These are phyloP conservation scores for Curvularia spicifera DNA, from an alignment of 2,329 filamentous ascomycete genomes.

Conservation along the genomic window DNA sequence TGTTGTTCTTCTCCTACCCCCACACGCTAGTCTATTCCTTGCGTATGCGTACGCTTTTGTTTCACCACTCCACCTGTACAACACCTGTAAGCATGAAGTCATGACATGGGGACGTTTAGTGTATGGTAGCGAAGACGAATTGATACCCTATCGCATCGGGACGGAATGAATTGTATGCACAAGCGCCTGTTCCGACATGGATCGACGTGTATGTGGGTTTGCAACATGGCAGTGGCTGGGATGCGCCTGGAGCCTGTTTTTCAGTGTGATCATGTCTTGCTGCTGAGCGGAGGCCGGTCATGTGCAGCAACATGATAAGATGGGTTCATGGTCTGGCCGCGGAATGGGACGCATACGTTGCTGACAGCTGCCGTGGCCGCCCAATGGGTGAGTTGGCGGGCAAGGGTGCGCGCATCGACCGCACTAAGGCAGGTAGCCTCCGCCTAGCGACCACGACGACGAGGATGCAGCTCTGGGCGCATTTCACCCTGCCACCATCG, in stretches of 20 bases:
- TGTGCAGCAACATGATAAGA: constrained; percentile 22
- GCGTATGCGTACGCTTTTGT: background rate
- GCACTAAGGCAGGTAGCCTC: constrained; percentile 20
- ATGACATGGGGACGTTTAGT: constrained; percentile 15
- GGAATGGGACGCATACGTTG: constrained; percentile 14
- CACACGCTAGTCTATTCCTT: background rate
- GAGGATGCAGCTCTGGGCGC: constrained; percentile 19
- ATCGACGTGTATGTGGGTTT: constrained; percentile 2
- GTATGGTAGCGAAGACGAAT: constrained; percentile 5
- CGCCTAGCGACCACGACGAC: constrained; percentile 25
- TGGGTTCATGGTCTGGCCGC: background rate
- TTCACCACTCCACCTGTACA: constrained; percentile 31
- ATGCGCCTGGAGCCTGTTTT: background rate
- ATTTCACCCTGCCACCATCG: constrained; percentile 17
- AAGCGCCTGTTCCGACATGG: background rate
- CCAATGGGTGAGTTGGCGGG: constrained; percentile 21
- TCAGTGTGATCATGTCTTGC: background rate
- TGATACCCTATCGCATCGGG: constrained; percentile 2
- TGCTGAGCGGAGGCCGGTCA: constrained; percentile 20
- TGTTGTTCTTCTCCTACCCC: background rate
- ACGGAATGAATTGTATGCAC: background rate
- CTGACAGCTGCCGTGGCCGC: constrained; percentile 31
- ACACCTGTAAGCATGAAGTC: constrained; percentile 30
- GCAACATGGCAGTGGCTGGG: constrained; percentile 3
- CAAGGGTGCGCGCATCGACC: constrained; percentile 16